A percentile compares a stretch with the other conserved stretches of the same genome.
Conservation (phyloP, 129 eudicot species). For the Tagetes patula region DNA sequence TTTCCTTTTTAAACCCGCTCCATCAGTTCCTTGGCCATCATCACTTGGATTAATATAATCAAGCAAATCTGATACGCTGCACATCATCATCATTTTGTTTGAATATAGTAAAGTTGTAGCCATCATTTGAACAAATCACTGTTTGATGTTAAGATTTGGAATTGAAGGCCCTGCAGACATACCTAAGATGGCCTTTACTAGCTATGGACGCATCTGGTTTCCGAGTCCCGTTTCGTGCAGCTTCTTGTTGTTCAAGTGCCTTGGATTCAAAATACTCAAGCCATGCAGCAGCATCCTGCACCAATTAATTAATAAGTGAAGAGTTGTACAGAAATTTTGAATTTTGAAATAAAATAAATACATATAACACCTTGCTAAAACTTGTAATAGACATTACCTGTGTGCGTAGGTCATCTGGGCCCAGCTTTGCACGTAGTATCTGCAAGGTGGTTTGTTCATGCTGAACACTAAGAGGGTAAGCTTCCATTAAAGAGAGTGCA, state of each 20-base stretch:
- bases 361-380: slow-evolving; percentile 1
- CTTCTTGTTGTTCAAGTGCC: slow-evolving; percentile 99
- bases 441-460: slow-evolving; percentile 99
- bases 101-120: slow-evolving; percentile 3
- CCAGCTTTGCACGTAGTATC: slow-evolving; percentile 93
- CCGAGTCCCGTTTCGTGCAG: slow-evolving; percentile 92
- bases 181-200: slow-evolving; percentile 99
- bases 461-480: slow-evolving; percentile 98
- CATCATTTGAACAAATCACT: slow-evolving; percentile 7
- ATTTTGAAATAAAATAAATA: slow-evolving; percentile 5
- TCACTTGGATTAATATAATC: slow-evolving; percentile 93
- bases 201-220: slow-evolving; percentile 99
- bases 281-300: slow-evolving; percentile 99
- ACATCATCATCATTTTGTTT: slow-evolving; percentile 15
- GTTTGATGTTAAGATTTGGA: slow-evolving; percentile 9
- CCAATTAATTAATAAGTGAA: slow-evolving; percentile 16
- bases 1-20: slow-evolving; percentile 63
- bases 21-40: slow-evolving; percentile 70
- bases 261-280: slow-evolving; percentile 98
- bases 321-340: slow-evolving; percentile 10
- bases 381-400: slow-evolving; percentile 45
- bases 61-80: slow-evolving; percentile 91
- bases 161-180: slow-evolving; percentile 23
- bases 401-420: slow-evolving; percentile 98
- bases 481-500: slow-evolving; percentile 99